Base-by-base conservation (phyloP, 805 yeast genomes). In the Saturnispora galanensis region DNA sequence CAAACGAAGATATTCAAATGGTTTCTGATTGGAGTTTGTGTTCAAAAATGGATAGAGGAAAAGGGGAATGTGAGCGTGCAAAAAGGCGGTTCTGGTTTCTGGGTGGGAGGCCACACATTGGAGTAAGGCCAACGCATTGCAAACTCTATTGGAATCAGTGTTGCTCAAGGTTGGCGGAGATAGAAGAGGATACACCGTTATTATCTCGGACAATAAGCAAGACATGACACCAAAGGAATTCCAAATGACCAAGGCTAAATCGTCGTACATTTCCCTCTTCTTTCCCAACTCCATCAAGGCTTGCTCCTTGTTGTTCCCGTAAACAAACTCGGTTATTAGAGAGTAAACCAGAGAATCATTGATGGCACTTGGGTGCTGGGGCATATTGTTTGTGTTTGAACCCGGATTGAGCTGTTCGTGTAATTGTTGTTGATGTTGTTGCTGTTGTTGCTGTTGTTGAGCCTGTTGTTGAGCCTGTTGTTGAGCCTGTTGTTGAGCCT, bases 51-150 rank as follows among this genome's bases (percentile, higher is more conserved):
- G 98, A 65, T 93, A 93, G 47, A 90, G 69, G 55, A 88, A 93
- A 39, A 93, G 69, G 39, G 97, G 96, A 47, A 90, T 79, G 56
- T 93, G 95, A 2, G 97, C 96, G 61, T 78, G 81, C 49, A 90
- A 68, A 54, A 90, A 90, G 45, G 84, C 72, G 29, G 77, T 79
- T 59, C 96, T 78, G 0, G 97, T 93, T 51, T 87, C 95, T 33
- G 81, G 79, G 60, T 93, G 96, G 1, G 96, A 84, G 2, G 98
- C 98, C 35, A 90, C 96, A 65, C 98, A 93, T 64, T 90, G 98
- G 52, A 90, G 71, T 39, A 93, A 73, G 8, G 96, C 97, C 55
- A 90, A 69, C 0, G 97, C 97, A 65, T 93, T 90, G 64, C 97
- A 90, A 9, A 90, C 97, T 45, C 97, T 72, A 61, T 89, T 90